A percentile compares a stretch with the other conserved stretches of the same genome.
Evolutionary conservation across 78 protist genomes (phyloP).

Genomic region (Isochrysis galbana): DNA sequence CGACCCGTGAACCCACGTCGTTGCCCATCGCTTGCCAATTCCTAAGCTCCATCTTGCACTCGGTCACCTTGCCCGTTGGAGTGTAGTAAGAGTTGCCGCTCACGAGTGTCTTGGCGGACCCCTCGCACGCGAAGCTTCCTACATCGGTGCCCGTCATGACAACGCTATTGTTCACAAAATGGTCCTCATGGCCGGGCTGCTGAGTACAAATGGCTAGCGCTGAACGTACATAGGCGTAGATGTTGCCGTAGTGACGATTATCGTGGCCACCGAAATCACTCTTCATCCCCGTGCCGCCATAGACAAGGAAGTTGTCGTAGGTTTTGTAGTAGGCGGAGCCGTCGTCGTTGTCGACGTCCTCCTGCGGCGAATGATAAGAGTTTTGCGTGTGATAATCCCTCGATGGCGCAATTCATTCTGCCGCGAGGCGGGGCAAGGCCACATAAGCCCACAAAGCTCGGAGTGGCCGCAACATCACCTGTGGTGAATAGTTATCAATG

Average conservation of each 20-base stretch:
- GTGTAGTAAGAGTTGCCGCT: background rate
- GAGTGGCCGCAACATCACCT: background rate
- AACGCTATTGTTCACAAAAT: background rate
- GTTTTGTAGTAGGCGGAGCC: slow-evolving; percentile 46
- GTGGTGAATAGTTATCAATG: slow-evolving; percentile 31
- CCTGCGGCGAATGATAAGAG: background rate
- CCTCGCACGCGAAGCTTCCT: background rate
- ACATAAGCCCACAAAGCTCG: background rate
- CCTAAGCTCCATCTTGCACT: background rate
- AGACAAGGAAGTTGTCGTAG: slow-evolving; percentile 47
- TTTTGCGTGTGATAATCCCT: background rate
- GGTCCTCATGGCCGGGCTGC: background rate
- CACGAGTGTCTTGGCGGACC: background rate
- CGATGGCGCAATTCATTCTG: background rate
- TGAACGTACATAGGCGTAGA: background rate
- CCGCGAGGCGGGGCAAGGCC: background rate
- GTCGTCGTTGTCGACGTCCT: slow-evolving; percentile 58
- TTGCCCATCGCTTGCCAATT: background rate
- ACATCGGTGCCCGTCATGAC: background rate
- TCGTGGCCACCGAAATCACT: slow-evolving; percentile 48
- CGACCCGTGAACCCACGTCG: background rate
- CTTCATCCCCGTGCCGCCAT: slow-evolving; percentile 49
- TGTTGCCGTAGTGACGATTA: slow-evolving; percentile 15
- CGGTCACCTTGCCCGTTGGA: background rate
- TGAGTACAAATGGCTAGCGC: background rate